Evolutionary conservation across 2,329 filamentous ascomycete species (phyloP).

Genomic region (Alternaria arbusti): DNA sequence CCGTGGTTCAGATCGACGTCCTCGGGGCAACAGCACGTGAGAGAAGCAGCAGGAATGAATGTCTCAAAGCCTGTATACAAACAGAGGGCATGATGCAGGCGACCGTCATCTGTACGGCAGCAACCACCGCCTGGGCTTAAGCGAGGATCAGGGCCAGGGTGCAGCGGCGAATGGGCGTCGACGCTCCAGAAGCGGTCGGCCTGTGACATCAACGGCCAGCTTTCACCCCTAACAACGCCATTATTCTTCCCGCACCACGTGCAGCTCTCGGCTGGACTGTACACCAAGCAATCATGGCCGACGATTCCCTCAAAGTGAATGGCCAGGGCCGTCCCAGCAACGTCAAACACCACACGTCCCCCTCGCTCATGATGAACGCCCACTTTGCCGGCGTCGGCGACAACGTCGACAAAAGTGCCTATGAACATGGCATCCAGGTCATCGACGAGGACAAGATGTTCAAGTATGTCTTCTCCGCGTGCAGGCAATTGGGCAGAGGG

Average conservation of each 20-base stretch:
- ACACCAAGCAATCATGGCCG: slow-evolving; percentile 37
- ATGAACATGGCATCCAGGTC: slow-evolving; percentile 94
- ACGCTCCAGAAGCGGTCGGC: slow-evolving; percentile 29
- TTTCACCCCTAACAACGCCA: slow-evolving; percentile 34
- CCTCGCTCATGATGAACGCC: slow-evolving; percentile 70
- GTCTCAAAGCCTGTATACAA: slow-evolving; percentile 2
- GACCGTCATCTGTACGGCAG: slow-evolving; percentile 36
- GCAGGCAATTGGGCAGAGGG: background rate
- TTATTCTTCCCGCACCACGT: slow-evolving; percentile 42
- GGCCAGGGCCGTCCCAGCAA: slow-evolving; percentile 45
- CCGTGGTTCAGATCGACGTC: background rate
- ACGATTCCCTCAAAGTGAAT: slow-evolving; percentile 41
- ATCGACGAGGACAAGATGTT: slow-evolving; percentile 96
- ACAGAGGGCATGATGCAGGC: slow-evolving; percentile 27
- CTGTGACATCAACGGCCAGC: slow-evolving; percentile 49
- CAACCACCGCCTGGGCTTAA: slow-evolving; percentile 33
- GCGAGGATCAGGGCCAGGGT: slow-evolving; percentile 35
- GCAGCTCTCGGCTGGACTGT: slow-evolving; percentile 31
- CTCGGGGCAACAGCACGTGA: slow-evolving; percentile 4
- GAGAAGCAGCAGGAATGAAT: background rate
- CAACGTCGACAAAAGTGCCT: slow-evolving; percentile 69
- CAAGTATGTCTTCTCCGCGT: slow-evolving; percentile 69
- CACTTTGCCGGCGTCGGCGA: slow-evolving; percentile 77
- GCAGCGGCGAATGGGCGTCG: slow-evolving; percentile 37
- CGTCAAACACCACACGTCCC: slow-evolving; percentile 51